Evolutionary conservation across 2,329 filamentous ascomycete species (phyloP), one percentile per base, ranked within the genome.

Genomic region (Colletotrichum tofieldiae): DNA sequence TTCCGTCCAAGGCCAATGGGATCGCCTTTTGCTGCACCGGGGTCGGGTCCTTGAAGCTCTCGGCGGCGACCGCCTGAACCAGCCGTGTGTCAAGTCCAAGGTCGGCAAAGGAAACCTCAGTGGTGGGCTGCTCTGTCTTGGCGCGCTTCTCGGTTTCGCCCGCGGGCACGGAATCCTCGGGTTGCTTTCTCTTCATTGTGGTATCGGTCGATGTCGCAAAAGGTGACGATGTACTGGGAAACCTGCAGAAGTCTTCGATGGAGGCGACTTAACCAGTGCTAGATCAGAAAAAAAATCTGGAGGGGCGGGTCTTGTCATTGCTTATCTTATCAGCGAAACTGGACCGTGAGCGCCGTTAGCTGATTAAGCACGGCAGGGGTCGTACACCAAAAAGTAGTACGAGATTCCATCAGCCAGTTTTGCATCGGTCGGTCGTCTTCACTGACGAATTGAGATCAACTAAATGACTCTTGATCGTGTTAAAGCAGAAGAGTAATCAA

Each of bases 41-140:
- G n/a, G 96, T 98, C 18, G 96, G 96, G 70, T 91, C 91, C 74
- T 92, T 88, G 84, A 95, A 98, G 81, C 93, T 92, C 82, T 96
- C 93, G 80, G 93, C 92, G 58, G 93, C 92, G 76, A 98, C 89
- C 66, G 93, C 95, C 85, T 98, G 94, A 43, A 98, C 87, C 39
- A 99, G 86, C 75, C 96, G 91, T 12, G 94, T 84, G 80, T 99
- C 96, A 73, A 99, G 91, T 74, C 91, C 91, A 73, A 98, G 88
- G 68, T 91, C 89, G 75, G 92, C 87, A 79, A 98, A 99, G 4
- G 91, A 90, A 64, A 84, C 80, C 26, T 86, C 82, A 45, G 78
- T 76, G 29, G 74, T 73, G 52, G 56, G 37, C 67, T 76, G 79
- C 65, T 72, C 76, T 56, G 79, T 55, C 65, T 80, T 76, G 60